phyloP scores from a whole-genome alignment of 2,329 filamentous ascomycete species.

The Xylaria multiplex region DNA sequence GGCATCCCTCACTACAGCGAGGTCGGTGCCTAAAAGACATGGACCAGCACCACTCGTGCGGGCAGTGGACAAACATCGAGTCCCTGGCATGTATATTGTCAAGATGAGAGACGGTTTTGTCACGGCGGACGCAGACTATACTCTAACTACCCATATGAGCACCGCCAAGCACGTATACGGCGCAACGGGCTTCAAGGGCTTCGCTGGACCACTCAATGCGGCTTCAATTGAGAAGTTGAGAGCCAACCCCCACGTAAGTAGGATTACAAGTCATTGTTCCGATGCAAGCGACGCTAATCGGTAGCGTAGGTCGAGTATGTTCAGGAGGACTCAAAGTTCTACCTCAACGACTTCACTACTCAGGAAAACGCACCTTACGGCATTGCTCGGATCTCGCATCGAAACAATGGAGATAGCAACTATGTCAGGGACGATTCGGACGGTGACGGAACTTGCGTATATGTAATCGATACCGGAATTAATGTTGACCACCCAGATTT shows the following conservation, averaged over 20 bases:
- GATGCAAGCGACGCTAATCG: not conserved
- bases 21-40: conserved; percentile 17
- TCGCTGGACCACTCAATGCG: conserved; percentile 18
- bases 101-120: conserved; percentile 28
- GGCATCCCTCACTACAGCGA: conserved; percentile 18
- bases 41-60: conserved; percentile 8
- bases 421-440: conserved; percentile 42
- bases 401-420: conserved; percentile 23
- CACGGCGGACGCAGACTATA: conserved; percentile 3
- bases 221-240: conserved; percentile 13
- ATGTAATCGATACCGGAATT: conserved; percentile 58
- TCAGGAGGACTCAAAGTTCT: conserved; percentile 37
- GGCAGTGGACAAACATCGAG: conserved; percentile 1
- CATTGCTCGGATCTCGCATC: conserved; percentile 44
- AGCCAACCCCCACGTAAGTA: conserved; percentile 21
- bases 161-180: conserved; percentile 21
- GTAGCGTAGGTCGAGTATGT: conserved; percentile 29
- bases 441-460: conserved; percentile 49
- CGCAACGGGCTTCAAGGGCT: conserved; percentile 28
- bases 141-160: conserved; percentile 7
- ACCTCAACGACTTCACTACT: conserved; percentile 10
- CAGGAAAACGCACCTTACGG: conserved; percentile 46
- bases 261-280: not conserved
- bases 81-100: conserved; percentile 28
- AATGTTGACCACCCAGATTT: conserved; percentile 49